Evolutionary conservation across 2,329 filamentous ascomycete genomes (phyloP).

Genomic region (Botryotinia narcissicola): DNA sequence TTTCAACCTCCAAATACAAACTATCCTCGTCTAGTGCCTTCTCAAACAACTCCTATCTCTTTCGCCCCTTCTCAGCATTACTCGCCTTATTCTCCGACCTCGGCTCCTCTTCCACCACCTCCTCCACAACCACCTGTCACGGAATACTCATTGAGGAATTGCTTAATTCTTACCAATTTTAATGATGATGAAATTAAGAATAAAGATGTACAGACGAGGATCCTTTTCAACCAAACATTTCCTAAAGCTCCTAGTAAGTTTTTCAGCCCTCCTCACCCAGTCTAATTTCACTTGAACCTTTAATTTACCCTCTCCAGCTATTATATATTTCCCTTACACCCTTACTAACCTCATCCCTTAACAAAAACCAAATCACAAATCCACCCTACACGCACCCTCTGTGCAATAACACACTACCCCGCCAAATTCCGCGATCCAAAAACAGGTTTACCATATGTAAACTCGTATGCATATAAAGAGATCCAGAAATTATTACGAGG

Average conservation of each 20-base stretch:
- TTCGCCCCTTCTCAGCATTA: constrained; percentile 22
- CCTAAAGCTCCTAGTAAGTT: constrained; percentile 48
- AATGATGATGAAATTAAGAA: constrained; percentile 49
- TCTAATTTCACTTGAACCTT: neutral
- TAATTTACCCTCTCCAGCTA: neutral
- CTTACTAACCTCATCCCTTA: neutral
- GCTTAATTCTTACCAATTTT: constrained; percentile 59
- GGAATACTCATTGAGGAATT: constrained; percentile 53
- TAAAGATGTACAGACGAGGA: constrained; percentile 53
- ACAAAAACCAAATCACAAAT: constrained; percentile 19
- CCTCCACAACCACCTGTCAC: constrained; percentile 37
- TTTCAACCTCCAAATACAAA: constrained; percentile 38
- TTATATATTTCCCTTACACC: no score
- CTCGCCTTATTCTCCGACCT: constrained; percentile 21
- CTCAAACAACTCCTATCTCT: constrained; percentile 29
- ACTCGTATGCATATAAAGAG: constrained; percentile 75
- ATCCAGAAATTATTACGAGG: constrained; percentile 72
- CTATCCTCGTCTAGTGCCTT: constrained; percentile 30
- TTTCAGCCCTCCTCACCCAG: neutral
- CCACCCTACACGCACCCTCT: constrained; percentile 45
- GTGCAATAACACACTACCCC: constrained; percentile 77
- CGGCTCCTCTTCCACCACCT: constrained; percentile 25
- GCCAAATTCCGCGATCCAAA: constrained; percentile 82
- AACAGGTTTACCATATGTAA: constrained; percentile 79
- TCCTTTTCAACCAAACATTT: constrained; percentile 53